phyloP scores from a whole-genome alignment of 139 green algal genomes.

The Nannochloris sp. region DNA sequence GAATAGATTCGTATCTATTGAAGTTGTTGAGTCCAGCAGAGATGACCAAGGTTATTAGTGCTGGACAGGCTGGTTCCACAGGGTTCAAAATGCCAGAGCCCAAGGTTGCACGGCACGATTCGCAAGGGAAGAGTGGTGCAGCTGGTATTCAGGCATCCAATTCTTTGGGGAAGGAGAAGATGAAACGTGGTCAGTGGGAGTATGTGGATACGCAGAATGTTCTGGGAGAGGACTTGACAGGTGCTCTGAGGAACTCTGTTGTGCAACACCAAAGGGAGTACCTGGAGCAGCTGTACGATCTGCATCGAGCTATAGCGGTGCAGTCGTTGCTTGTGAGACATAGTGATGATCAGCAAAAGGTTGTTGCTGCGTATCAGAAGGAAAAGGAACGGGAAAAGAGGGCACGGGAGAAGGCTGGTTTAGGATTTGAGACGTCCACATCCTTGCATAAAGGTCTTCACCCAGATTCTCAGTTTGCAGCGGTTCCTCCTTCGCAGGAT shows the following conservation, averaged over 20 bases:
- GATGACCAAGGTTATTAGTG: neutral
- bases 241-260: conserved; percentile 12
- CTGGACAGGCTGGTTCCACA: too few species aligned
- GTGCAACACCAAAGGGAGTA: conserved; percentile 22
- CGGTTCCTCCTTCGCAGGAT: conserved; percentile 17
- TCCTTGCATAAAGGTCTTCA: conserved; percentile 4
- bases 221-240: conserved; percentile 11
- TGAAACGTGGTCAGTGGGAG: neutral
- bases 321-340: conserved; percentile 24
- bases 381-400: neutral
- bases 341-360: conserved; percentile 17
- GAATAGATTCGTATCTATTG: neutral
- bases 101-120: too few species aligned
- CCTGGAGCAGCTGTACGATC: conserved; percentile 27
- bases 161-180: neutral
- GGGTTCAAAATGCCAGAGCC: too few species aligned
- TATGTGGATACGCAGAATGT: conserved; percentile 8
- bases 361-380: neutral
- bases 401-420: neutral
- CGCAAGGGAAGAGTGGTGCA: too few species aligned
- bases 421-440: conserved; percentile 10
- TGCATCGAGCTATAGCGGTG: conserved; percentile 27
- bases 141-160: too few species aligned
- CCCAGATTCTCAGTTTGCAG: conserved; percentile 28
- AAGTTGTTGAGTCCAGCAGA: neutral